phyloP scores from a whole-genome alignment of 108 stramenopile species.

The Cyclotella cryptica region DNA sequence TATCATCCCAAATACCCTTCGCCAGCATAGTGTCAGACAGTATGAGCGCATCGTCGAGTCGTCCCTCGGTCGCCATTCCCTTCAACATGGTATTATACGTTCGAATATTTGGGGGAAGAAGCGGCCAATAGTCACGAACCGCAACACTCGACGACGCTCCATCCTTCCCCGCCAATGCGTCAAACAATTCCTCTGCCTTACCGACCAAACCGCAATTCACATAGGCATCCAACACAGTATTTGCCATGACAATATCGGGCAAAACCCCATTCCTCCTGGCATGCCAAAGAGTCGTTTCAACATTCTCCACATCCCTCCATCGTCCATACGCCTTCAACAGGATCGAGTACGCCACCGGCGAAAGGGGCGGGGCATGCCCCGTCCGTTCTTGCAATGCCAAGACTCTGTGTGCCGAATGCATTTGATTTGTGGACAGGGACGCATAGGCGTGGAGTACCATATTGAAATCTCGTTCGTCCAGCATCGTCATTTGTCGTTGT shows the following conservation, averaged over 20 bases:
- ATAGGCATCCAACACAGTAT: constrained; percentile 82
- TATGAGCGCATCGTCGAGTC: constrained; percentile 49
- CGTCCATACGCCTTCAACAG: constrained; percentile 80
- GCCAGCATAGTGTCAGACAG: constrained; percentile 58
- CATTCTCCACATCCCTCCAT: constrained; percentile 62
- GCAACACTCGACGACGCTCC: background rate
- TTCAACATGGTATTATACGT: constrained; percentile 86
- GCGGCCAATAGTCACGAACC: constrained; percentile 40
- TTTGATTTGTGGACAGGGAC: constrained; percentile 36
- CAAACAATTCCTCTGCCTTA: constrained; percentile 62
- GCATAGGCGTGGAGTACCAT: constrained; percentile 76
- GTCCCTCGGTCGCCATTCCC: constrained; percentile 67
- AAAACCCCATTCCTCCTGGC: constrained; percentile 57
- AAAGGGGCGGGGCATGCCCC: constrained; percentile 65
- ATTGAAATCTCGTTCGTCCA: constrained; percentile 82
- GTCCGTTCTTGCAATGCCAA: constrained; percentile 78
- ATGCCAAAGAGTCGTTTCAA: constrained; percentile 62
- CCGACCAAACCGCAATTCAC: constrained; percentile 73
- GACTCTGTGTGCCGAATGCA: constrained; percentile 78
- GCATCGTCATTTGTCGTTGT: too few species aligned
- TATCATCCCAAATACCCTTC: constrained; percentile 71
- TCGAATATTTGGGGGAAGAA: constrained; percentile 64
- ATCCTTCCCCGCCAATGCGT: constrained; percentile 39
- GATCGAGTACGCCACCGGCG: constrained; percentile 80
- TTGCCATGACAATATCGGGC: constrained; percentile 72